Percentiles rank a stretch among this genome's conserved stretches.
phyloP scores from a whole-genome alignment of 2,329 filamentous ascomycete species.

The Microthyrium microscopicum region DNA sequence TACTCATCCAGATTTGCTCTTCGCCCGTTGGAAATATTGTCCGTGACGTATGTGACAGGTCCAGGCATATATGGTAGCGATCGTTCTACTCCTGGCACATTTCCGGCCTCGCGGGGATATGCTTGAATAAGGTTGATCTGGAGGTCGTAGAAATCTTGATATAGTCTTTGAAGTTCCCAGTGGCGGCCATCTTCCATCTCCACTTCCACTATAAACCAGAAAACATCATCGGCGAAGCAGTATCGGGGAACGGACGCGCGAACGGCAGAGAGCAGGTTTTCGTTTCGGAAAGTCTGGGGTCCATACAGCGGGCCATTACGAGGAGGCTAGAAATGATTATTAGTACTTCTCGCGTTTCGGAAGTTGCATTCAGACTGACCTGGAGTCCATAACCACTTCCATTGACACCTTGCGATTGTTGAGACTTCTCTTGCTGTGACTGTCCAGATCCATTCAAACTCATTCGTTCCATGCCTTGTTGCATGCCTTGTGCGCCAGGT shows the following conservation, averaged over 20 bases:
- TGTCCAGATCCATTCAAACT: constrained; percentile 64
- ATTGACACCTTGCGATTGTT: not conserved
- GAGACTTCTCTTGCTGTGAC: constrained; percentile 21
- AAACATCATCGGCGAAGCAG: constrained; percentile 93
- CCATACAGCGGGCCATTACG: not conserved
- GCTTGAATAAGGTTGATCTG: constrained; percentile 86
- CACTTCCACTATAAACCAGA: constrained; percentile 95
- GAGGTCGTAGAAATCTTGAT: constrained; percentile 98
- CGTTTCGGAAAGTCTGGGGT: not conserved
- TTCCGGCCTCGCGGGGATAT: constrained; percentile 85
- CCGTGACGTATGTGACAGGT: constrained; percentile 94
- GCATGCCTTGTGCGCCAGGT: constrained; percentile 51
- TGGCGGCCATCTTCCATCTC: constrained; percentile 76
- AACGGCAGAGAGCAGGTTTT: constrained; percentile 51
- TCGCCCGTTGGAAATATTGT: constrained; percentile 85
- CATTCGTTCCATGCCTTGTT: constrained; percentile 55
- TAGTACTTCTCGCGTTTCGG: not conserved
- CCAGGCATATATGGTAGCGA: constrained; percentile 95
- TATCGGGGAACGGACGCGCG: constrained; percentile 79
- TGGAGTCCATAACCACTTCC: not conserved
- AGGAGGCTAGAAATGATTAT: not conserved
- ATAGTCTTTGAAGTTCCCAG: constrained; percentile 89
- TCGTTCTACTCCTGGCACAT: constrained; percentile 55
- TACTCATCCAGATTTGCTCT: constrained; percentile 90
- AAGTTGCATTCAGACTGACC: not conserved